Evolutionary conservation across 768 basidiomycete species (phyloP).

Genomic region (Boletus rubroflammeus): DNA sequence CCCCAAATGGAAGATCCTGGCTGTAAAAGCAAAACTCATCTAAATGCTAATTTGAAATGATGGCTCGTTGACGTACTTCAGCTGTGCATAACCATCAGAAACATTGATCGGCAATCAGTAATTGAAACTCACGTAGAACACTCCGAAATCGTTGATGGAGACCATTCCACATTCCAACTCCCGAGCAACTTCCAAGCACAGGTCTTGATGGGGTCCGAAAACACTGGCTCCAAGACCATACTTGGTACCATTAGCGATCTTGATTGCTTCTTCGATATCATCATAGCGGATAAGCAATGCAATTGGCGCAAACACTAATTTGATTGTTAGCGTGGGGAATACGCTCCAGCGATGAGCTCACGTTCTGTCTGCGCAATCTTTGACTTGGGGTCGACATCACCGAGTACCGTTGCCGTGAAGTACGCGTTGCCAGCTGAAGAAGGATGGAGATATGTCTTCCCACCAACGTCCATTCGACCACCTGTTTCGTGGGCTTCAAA

Average conservation of each 20-base stretch:
- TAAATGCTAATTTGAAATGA: constrained; percentile 5
- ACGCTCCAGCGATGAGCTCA: constrained; percentile 28
- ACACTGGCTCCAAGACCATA: constrained; percentile 94
- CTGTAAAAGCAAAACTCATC: constrained; percentile 30
- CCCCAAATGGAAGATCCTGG: constrained; percentile 95
- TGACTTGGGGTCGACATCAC: constrained; percentile 66
- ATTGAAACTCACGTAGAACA: constrained; percentile 65
- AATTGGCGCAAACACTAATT: constrained; percentile 86
- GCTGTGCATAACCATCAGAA: constrained; percentile 35
- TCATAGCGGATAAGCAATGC: constrained; percentile 85
- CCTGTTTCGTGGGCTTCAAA: constrained; percentile 65
- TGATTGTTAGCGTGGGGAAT: constrained; percentile 9
- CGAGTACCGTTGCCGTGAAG: constrained; percentile 85
- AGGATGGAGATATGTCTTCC: constrained; percentile 59
- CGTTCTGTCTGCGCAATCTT: constrained; percentile 79
- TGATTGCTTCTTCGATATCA: constrained; percentile 77
- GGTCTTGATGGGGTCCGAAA: constrained; percentile 80
- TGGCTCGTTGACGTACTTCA: constrained; percentile 51
- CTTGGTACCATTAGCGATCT: constrained; percentile 81
- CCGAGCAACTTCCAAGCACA: constrained; percentile 78
- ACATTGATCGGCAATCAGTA: constrained; percentile 1
- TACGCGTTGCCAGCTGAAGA: constrained; percentile 73
- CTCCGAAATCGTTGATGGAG: constrained; percentile 90
- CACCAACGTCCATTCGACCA: constrained; percentile 61
- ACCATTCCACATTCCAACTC: constrained; percentile 94